These are phyloP conservation scores for Quercus cerris DNA, from an alignment of 306 rosid genomes.

Conservation along the genomic window DNA sequence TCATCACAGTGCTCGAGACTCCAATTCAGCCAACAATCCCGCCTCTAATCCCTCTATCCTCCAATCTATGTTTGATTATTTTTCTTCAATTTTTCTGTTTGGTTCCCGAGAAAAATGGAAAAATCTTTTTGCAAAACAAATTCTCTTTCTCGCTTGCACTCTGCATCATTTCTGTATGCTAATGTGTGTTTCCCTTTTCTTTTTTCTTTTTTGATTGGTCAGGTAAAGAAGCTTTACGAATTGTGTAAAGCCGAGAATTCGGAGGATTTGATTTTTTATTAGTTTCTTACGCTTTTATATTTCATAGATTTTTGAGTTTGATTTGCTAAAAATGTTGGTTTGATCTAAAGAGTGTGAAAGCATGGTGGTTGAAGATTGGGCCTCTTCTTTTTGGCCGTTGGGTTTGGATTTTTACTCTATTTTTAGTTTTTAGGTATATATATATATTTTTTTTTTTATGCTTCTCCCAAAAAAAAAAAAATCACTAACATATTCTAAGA, in stretches of 20 bases:
- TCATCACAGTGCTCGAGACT: slow-evolving; percentile 57
- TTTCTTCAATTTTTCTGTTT: background rate
- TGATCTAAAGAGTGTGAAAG: too few species aligned
- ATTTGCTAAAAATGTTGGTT: too few species aligned
- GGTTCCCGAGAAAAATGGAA: background rate
- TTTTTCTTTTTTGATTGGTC: background rate
- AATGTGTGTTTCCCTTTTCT: background rate
- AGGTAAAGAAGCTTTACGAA: slow-evolving; percentile 79
- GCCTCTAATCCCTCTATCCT: slow-evolving; percentile 81
- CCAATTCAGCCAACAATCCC: slow-evolving; percentile 72
- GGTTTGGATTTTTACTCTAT: too few species aligned
- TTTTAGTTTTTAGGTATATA: too few species aligned
- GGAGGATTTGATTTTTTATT: slow-evolving; percentile 49
- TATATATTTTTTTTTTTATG: too few species aligned
- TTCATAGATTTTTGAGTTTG: too few species aligned
- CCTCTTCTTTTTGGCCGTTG: too few species aligned
- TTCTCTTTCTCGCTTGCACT: background rate
- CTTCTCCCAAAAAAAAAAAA: too few species aligned
- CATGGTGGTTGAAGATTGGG: too few species aligned
- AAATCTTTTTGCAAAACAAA: background rate
- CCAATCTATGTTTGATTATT: slow-evolving; percentile 37
- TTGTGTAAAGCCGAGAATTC: slow-evolving; percentile 66
- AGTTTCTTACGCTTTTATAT: too few species aligned
- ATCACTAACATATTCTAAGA: too few species aligned
- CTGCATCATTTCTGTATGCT: background rate